Evolutionary conservation across 306 rosid species (phyloP), one percentile per base, ranked within the genome.

Genomic region (Mimosa bimucronata): DNA sequence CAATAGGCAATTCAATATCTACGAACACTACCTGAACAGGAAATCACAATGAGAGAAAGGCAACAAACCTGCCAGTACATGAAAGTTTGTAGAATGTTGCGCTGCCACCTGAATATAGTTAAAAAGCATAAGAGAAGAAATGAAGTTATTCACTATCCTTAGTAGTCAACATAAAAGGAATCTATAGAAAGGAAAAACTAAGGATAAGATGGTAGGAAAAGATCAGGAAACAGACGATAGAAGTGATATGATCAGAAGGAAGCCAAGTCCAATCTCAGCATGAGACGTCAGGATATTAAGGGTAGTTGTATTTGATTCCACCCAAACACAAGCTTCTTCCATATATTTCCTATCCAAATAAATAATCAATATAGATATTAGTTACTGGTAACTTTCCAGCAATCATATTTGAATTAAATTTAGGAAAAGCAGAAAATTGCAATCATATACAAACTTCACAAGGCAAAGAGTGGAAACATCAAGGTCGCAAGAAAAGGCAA

Each of bases 321-420:
- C 97, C 98, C 98, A 94, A 60, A 94, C 92, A 61, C 98, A 92
- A 25, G 89, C 90, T 76, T 88, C 97, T 87, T 92, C 98, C 88
- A 94, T 79, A 87, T 94, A 94, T 88, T 88, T 94, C 95, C 98
- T 94, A 80, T 78, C 46, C 65, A 64, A 66, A 62, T 26, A 46
- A 66, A 80, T 79, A 26, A 6, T 16, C 3, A 70, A 29, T n/a
- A 18, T 53, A 30, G 6, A 60, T 58, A 58, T 42, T 52, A 34
- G 26, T 69, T 42, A 31, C 29, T 44, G 65, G 46, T 50, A 53
- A 34, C 29, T 18, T 28, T 19, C 40, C 16, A 31, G 7, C 44
- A 30, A 29, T 58, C 29, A 73, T 72, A 83, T 48, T 64, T 65
- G 60, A 42, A 76, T 88, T 44, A 8, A 34, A 52, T 1, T 5